Evolutionary conservation across 495 filamentous ascomycete genomes (phyloP).

Genomic region (Xylaria flabelliformis): DNA sequence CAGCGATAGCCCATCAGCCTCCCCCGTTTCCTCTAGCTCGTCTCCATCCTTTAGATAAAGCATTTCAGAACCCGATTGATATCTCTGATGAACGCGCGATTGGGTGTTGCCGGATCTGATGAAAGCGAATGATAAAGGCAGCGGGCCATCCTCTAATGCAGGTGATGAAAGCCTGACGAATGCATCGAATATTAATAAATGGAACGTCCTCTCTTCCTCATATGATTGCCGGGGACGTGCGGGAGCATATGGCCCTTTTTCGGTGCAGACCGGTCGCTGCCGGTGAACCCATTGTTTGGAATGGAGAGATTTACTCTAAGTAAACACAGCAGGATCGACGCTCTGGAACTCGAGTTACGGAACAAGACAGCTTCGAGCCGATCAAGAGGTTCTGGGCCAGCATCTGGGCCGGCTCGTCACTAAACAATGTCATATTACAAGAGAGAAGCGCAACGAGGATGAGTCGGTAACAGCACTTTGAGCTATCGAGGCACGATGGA

Average conservation of each 20-base stretch:
- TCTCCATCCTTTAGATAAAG: slow-evolving; percentile 12
- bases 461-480: neutral
- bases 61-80: slow-evolving; percentile 11
- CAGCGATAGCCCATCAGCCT: slow-evolving; percentile 9
- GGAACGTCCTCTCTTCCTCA: neutral
- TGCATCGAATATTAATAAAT: neutral
- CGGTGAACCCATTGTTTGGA: slow-evolving; percentile 2
- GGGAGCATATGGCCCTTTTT: neutral
- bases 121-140: slow-evolving; percentile 15
- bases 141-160: slow-evolving; percentile 14
- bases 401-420: neutral
- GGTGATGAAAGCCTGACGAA: slow-evolving; percentile 8
- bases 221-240: slow-evolving; percentile 1
- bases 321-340: neutral
- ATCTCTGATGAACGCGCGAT: neutral
- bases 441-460: neutral
- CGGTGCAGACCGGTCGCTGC: slow-evolving; percentile 8
- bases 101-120: neutral
- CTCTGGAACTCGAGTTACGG: slow-evolving; percentile 2
- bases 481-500: neutral
- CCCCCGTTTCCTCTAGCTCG: slow-evolving; percentile 2
- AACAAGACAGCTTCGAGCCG: neutral
- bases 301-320: neutral
- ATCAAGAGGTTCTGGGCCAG: neutral
- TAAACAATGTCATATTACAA: neutral